These are phyloP conservation scores for Globisporangium iwayamae DNA, from an alignment of 352 stramenopile genomes.

Conservation along the genomic window DNA sequence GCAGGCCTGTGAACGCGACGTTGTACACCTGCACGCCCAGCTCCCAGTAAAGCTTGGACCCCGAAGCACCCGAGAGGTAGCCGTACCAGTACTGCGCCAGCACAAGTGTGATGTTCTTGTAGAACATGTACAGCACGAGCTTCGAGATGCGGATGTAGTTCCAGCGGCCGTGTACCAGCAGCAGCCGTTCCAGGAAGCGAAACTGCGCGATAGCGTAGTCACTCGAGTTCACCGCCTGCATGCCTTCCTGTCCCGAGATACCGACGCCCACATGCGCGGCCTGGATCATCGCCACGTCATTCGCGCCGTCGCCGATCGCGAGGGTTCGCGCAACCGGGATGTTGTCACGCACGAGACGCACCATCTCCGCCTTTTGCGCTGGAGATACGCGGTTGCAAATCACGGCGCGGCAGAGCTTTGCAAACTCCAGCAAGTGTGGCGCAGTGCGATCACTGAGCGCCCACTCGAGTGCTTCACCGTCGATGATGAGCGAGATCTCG, in stretches of 20 bases:
- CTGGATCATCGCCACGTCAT: conserved; percentile 96
- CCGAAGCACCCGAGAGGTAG: conserved; percentile 92
- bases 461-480: conserved; percentile 68
- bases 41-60: conserved; percentile 84
- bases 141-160: conserved; percentile 91
- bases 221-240: conserved; percentile 92
- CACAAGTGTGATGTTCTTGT: conserved; percentile 93
- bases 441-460: conserved; percentile 44
- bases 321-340: conserved; percentile 60
- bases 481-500: conserved; percentile 68
- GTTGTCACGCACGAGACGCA: conserved; percentile 60
- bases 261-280: conserved; percentile 91
- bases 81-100: conserved; percentile 90
- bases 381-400: conserved; percentile 86
- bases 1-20: conserved; percentile 91
- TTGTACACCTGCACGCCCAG: conserved; percentile 91
- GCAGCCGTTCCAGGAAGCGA: conserved; percentile 85
- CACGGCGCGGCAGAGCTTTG: conserved; percentile 65
- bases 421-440: conserved; percentile 59
- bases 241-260: conserved; percentile 93
- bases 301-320: conserved; percentile 92
- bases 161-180: conserved; percentile 91
- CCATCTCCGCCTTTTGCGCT: conserved; percentile 83
- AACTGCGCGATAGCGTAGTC: conserved; percentile 95
- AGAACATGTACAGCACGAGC: conserved; percentile 92